phyloP scores from a whole-genome alignment of 169 alveolate genomes.

The Hammondia hammondi region DNA sequence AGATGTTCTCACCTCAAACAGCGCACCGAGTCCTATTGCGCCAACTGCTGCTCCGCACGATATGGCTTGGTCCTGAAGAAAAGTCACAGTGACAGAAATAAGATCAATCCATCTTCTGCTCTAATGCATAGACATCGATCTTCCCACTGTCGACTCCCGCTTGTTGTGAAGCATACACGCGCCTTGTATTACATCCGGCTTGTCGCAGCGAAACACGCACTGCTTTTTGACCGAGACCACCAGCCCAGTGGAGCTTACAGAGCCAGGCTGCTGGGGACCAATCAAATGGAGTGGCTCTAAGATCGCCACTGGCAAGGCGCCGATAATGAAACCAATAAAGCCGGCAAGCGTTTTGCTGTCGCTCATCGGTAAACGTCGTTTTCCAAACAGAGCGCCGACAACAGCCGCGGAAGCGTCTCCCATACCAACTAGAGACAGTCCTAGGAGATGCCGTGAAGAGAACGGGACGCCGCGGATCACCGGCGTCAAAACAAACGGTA shows the following conservation, averaged over 20 bases:
- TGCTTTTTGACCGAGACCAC: too few relatives aligned
- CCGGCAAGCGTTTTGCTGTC: slow-evolving; percentile 15
- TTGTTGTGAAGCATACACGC: too few relatives aligned
- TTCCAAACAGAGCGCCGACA: background rate
- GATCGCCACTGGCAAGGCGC: background rate
- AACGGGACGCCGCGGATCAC: background rate
- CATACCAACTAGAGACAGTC: background rate
- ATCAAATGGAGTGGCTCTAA: background rate
- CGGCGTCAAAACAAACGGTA: slow-evolving; percentile 19
- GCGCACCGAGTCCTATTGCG: background rate
- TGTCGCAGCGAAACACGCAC: too few relatives aligned
- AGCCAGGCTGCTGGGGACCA: background rate
- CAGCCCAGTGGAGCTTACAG: background rate
- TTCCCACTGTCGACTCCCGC: too few relatives aligned
- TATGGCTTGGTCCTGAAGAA: too few relatives aligned
- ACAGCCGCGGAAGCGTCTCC: slow-evolving; percentile 40
- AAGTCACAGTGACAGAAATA: too few relatives aligned
- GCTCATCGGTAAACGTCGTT: background rate
- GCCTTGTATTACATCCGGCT: too few relatives aligned
- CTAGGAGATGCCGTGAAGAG: background rate
- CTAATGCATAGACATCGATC: too few relatives aligned
- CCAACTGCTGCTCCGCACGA: background rate
- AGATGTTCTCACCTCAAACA: background rate
- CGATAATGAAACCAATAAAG: background rate
- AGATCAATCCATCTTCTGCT: too few relatives aligned